phyloP scores from a whole-genome alignment of 306 rosid genomes.

The Ochetophila trinervis region DNA sequence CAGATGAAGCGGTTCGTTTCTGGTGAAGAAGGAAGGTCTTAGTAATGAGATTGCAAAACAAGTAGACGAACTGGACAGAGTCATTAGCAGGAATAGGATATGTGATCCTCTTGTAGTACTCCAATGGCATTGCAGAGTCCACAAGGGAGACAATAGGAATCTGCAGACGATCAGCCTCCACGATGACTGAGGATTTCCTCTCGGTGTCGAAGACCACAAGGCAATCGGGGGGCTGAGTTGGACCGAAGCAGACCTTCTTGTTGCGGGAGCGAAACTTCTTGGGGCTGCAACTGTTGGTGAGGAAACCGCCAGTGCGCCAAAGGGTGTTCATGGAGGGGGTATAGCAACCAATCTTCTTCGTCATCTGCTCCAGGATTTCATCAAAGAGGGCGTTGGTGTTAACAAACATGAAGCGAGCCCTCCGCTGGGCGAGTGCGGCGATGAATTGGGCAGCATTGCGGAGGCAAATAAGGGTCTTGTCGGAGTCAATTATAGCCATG shows the following conservation, averaged over 20 bases:
- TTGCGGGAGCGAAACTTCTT: conserved; percentile 76
- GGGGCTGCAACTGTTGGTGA: conserved; percentile 67
- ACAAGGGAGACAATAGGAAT: conserved; percentile 72
- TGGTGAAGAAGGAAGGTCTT: neutral
- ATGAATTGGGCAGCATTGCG: conserved; percentile 73
- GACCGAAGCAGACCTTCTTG: conserved; percentile 67
- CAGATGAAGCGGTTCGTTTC: neutral
- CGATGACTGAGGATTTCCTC: conserved; percentile 58
- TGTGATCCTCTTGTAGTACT: conserved; percentile 40
- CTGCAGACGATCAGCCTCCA: conserved; percentile 59
- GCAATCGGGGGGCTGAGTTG: conserved; percentile 73
- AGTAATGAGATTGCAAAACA: neutral
- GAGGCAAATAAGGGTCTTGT: conserved; percentile 69
- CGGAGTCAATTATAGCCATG: conserved; percentile 69
- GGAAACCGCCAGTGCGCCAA: conserved; percentile 76
- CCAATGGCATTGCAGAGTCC: conserved; percentile 56
- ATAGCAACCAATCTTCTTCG: conserved; percentile 52
- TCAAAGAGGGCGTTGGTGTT: conserved; percentile 71
- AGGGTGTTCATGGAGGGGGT: conserved; percentile 40
- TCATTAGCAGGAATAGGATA: neutral
- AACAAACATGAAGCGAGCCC: conserved; percentile 80
- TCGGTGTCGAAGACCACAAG: conserved; percentile 61
- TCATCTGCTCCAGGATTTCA: conserved; percentile 73
- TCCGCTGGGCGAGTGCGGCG: conserved; percentile 50
- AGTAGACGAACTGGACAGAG: conserved; percentile 1